Conservation (phyloP, 495 filamentous ascomycete genomes). For the Podospora pseudopauciseta region DNA sequence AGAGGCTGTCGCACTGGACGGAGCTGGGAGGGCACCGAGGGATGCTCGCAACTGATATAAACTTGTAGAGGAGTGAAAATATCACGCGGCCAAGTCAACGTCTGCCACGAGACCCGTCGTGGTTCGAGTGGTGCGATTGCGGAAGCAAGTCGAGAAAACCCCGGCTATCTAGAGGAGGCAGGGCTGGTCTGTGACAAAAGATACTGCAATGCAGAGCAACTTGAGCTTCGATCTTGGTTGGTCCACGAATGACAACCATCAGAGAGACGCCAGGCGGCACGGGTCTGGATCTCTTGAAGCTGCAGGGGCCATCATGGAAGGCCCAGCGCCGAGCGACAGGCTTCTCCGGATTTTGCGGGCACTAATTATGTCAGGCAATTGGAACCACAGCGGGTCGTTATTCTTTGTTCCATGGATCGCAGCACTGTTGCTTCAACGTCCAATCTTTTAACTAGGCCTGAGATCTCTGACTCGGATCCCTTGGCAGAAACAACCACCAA, state of each 20-base stretch:
- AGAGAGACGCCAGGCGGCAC: conserved; percentile 10
- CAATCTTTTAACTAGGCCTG: too few relatives aligned
- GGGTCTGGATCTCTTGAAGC: conserved; percentile 8
- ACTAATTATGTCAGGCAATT: conserved; percentile 1
- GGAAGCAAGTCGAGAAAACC: conserved; percentile 10
- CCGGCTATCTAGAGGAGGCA: background rate
- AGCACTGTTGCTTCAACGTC: background rate
- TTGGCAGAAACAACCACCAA: too few relatives aligned
- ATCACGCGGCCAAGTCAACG: conserved; percentile 30
- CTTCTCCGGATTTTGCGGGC: conserved; percentile 6
- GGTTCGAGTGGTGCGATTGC: conserved; percentile 20
- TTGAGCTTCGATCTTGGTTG: background rate
- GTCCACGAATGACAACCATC: conserved; percentile 4
- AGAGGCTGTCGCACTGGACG: background rate
- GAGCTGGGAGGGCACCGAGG: background rate
- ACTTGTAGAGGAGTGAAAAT: background rate
- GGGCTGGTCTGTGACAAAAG: background rate
- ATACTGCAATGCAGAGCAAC: conserved; percentile 7
- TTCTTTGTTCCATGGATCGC: conserved; percentile 2
- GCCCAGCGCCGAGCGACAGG: background rate
- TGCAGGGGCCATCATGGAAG: conserved; percentile 10
- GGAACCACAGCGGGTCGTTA: background rate
- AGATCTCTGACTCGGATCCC: too few relatives aligned
- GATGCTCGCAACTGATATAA: background rate
- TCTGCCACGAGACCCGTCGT: conserved; percentile 32